Base-by-base conservation (phyloP, 805 yeast species). In the Lipomyces chichibuensis region DNA sequence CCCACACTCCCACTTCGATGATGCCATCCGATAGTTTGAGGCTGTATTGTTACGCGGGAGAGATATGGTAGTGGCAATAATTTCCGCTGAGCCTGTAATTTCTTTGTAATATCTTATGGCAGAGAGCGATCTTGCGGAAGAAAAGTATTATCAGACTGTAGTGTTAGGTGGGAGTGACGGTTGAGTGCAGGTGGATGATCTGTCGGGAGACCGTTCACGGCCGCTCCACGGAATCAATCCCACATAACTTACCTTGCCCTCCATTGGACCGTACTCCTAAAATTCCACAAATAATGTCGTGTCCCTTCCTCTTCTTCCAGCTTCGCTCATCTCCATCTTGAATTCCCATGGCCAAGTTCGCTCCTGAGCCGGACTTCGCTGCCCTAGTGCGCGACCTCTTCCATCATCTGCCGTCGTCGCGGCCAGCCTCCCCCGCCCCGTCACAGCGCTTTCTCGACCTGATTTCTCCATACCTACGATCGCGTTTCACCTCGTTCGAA, bases 401-500 rank as follows among this genome's bases (percentile, higher is more conserved):
- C 29, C 33, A 25, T 17, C 17, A 25, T 58, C 27, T 49, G 17
- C 51, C 59, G 11, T 27, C 46, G 37, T 49, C 52, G n/a, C 39
- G 23, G 32, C 60, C 54, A 20, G 39, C 27, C 32, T 20, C 52
- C 8, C 7, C 57, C 2, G n/a, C 51, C 35, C 60, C 65, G 17
- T 46, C 60, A 14, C 60, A 2, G 11, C 17, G 29, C 52, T 58
- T 62, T 51, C 57, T 57, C 58, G 55, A 32, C 52, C 59, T 54
- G 27, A 63, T 64, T 17, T 29, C 63, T 14, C 60, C 66, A 35
- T 35, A 20, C 9, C 63, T 59, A n/a, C 57, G 63, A 35, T 43
- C 60, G 8, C 63, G 63, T 37, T 29, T 64, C 53, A 33, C 46
- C n/a, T 4, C 56, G 49, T 49, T 56, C 52, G 54, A 11, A 29